Base-by-base conservation (phyloP, 108 stramenopile genomes). In the Nitzschia inconspicua region DNA sequence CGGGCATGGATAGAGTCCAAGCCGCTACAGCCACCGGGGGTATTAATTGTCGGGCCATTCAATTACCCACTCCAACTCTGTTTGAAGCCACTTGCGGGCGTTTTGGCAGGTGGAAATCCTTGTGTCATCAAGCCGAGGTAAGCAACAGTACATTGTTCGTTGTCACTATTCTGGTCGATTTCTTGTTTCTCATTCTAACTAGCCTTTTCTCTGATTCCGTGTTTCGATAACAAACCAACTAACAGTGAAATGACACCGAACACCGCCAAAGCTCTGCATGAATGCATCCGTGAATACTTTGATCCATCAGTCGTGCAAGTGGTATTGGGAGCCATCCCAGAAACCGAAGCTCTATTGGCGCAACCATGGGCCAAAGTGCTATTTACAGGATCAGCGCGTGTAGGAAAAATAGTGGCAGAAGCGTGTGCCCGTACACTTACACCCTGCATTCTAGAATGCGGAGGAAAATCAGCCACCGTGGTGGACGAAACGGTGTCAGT, bases 361-460 rank as follows among this genome's bases (percentile, higher is more conserved):
- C 66, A 77, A 25, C 36, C 49, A 18, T 94, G 83, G 73, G 95
- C 88, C 57, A 72, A 62, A 34, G 82, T 98, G 32, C 70, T 89
- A 50, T 98, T 91, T 63, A 98, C 97, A n/a, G 97, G 97, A 23
- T 79, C 77, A 18, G 71, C 67, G 0, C 53, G 54, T 3, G 83
- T 84, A 20, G 85, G 84, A 31, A 41, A 50, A 37, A 92, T 96
- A 18, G 79, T 98, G 16, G 72, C 79, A 27, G 44, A 41, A 36
- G 86, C 89, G 1, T 86, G 91, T 3, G 93, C 94, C 16, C 75
- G 79, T 65, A 85, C 93, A 24, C 49, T 96, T 54, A 93, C 95
- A 1, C 97, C 97, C 22, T 73, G 71, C 11, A 30, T 90, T 0
- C 65, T 98, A 23, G 97, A 98, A 67, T 75, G 96, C n/a, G 97